Evolutionary conservation across 1,284 basidiomycete genomes (phyloP).

Genomic region (Ganoderma boninense): DNA sequence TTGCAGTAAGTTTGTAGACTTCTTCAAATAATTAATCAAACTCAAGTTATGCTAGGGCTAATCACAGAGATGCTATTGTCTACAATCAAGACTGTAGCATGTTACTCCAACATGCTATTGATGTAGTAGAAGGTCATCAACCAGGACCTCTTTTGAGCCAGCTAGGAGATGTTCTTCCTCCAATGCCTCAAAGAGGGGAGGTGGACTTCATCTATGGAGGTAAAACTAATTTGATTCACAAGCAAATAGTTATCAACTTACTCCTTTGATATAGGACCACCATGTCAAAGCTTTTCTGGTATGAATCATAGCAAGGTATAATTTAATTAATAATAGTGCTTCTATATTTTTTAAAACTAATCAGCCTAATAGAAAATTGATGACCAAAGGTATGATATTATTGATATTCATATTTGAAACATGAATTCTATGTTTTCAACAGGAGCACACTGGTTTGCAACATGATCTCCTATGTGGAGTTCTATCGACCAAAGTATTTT

Average conservation of each 20-base stretch:
- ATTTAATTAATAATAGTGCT: neutral
- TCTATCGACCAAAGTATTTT: conserved; percentile 68
- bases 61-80: conserved; percentile 63
- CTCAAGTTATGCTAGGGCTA: conserved; percentile 48
- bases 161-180: conserved; percentile 44
- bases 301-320: conserved; percentile 67
- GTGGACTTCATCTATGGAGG: conserved; percentile 79
- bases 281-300: conserved; percentile 73
- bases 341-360: conserved; percentile 3
- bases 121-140: conserved; percentile 50
- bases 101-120: conserved; percentile 65
- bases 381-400: conserved; percentile 57
- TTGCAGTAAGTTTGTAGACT: conserved; percentile 53
- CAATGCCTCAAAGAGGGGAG: conserved; percentile 63
- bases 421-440: conserved; percentile 12
- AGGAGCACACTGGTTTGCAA: conserved; percentile 72
- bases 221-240: conserved; percentile 40
- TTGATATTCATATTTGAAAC: neutral
- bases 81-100: conserved; percentile 71
- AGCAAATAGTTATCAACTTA: neutral
- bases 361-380: conserved; percentile 53
- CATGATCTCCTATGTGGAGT: conserved; percentile 79
- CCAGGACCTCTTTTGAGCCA: conserved; percentile 49
- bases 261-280: conserved; percentile 56
- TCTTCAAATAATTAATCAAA: neutral